Conservation (phyloP, 2,329 filamentous ascomycete species). For the Aspergillus arachidicola region DNA sequence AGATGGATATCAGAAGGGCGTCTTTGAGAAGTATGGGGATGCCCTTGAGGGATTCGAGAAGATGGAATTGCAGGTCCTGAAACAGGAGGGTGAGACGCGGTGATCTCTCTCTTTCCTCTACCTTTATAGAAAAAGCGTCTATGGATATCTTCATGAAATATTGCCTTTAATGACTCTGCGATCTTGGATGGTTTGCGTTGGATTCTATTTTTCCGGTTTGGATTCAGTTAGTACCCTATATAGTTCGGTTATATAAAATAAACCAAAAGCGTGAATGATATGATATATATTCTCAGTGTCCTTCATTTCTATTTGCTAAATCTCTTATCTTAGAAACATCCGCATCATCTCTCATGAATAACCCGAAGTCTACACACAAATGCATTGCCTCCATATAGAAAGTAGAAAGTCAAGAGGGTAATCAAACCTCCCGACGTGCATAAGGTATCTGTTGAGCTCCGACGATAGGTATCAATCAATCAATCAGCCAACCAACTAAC, state of each 20-base stretch:
- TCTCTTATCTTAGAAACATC: not conserved
- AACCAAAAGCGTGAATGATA: not conserved
- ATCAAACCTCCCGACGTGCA: not conserved
- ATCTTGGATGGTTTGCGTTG: not conserved
- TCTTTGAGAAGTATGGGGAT: constrained; percentile 76
- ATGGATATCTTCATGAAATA: not conserved
- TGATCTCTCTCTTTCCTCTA: not conserved
- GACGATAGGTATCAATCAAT: not conserved
- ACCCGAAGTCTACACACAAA: not conserved
- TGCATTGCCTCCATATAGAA: not conserved
- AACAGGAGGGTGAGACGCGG: constrained; percentile 27
- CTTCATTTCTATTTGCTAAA: constrained; percentile 1
- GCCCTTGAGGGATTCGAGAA: constrained; percentile 75
- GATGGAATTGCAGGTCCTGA: constrained; percentile 71
- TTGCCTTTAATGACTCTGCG: not conserved
- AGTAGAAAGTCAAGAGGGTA: not conserved
- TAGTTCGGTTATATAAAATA: not conserved
- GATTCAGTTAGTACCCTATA: not conserved
- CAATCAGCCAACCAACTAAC: not conserved
- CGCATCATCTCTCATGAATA: not conserved
- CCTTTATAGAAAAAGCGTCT: not conserved
- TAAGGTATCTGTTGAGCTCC: not conserved
- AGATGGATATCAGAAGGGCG: constrained; percentile 73
- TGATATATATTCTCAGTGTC: constrained; percentile 3
- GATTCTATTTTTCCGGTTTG: not conserved